Base-by-base conservation (phyloP, 106 monocot species). In the Dendrobium catenatum region DNA sequence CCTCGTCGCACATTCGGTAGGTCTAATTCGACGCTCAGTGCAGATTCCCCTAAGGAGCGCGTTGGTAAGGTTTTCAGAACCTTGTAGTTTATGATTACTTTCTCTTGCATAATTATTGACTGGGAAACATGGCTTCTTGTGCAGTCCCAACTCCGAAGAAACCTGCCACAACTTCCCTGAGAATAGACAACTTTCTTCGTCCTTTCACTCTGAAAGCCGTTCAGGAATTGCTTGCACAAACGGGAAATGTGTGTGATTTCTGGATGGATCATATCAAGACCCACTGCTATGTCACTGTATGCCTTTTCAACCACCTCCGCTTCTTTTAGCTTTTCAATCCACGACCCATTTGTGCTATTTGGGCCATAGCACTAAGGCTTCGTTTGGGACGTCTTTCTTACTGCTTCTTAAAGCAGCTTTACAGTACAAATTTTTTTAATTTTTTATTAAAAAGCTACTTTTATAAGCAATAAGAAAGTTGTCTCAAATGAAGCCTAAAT, bases 191-290 rank as follows among this genome's bases (percentile, higher is more conserved):
- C 13, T 84, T 79, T 75, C 48, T 84, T 26, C 83, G 83, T 10
- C 83, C 83, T 41, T 84, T 84, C 33, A 83, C 89, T 72, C 79
- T 89, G 79, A 87, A 85, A 83, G 87, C 87, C 13, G 90, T 90
- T 64, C 87, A 90, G 61, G 87, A 83, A 43, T 78, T 90, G 79
- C 85, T 90, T 40, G 85, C 72, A 18, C 85, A 87, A 83, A 90
- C 85, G 47, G 90, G 90, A 80, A 83, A 80, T 29, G 83, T 90
- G 49, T 85, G 82, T 61, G 81, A 79, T 78, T 90, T 90, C 68
- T 90, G 90, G 90, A 90, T 90, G 90, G 87, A 90, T 78, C 87
- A 87, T 40, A 90, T 90, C 75, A 90, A 90, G 76, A 90, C 90
- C 55, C 90, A 90, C 80, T 90, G 90, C 83, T 90, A 87, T 78